These are phyloP conservation scores for Fusarium tricinctum DNA, from an alignment of 2,329 filamentous ascomycete genomes.

Conservation along the genomic window DNA sequence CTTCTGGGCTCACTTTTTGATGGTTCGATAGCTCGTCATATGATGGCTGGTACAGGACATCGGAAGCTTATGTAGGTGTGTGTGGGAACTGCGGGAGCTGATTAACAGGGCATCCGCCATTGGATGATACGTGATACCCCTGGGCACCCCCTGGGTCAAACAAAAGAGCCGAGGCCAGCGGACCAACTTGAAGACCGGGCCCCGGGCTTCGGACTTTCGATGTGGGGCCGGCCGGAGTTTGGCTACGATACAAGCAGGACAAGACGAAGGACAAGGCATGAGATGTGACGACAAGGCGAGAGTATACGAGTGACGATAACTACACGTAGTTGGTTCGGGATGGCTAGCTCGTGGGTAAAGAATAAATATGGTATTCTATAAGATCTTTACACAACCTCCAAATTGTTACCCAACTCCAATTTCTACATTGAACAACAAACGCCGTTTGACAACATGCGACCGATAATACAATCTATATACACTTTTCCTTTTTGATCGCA, in stretches of 20 bases:
- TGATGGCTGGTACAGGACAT: constrained; percentile 28
- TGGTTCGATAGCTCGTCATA: constrained; percentile 46
- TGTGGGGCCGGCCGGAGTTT: constrained; percentile 36
- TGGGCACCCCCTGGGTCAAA: constrained; percentile 13
- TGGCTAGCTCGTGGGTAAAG: neutral
- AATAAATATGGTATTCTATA: neutral
- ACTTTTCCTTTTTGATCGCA: constrained; percentile 11
- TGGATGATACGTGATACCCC: constrained; percentile 17
- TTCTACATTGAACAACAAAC: constrained; percentile 7
- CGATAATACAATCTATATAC: constrained; percentile 38
- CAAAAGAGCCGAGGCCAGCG: constrained; percentile 21
- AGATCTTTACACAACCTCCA: neutral
- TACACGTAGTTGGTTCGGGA: neutral
- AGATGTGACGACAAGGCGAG: neutral
- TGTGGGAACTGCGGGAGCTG: constrained; percentile 30
- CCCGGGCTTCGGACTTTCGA: constrained; percentile 35
- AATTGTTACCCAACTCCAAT: constrained; percentile 13
- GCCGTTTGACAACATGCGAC: constrained; percentile 26
- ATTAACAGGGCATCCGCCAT: constrained; percentile 37
- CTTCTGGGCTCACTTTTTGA: constrained; percentile 41
- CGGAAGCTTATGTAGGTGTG: constrained; percentile 36
- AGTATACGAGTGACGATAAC: neutral
- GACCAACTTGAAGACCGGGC: constrained; percentile 29
- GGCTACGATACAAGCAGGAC: constrained; percentile 3
- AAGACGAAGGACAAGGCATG: neutral